phyloP scores from a whole-genome alignment of 305 asterid genomes.

The Fraxinus xanthoxyloides region DNA sequence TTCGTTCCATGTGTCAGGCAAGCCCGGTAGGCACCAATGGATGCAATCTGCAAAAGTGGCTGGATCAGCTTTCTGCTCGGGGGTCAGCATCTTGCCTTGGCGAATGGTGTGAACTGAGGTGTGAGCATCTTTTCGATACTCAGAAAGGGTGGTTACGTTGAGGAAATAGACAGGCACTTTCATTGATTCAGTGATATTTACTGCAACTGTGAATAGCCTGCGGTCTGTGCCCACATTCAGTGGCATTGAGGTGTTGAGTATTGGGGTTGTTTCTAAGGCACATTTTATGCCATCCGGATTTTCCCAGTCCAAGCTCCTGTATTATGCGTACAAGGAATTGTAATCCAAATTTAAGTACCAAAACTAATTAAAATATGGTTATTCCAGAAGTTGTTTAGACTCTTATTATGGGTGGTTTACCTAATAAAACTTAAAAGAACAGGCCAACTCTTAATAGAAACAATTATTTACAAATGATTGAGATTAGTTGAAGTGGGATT shows the following conservation, averaged over 20 bases:
- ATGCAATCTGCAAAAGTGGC: slow-evolving; percentile 80
- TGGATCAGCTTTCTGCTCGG: slow-evolving; percentile 83
- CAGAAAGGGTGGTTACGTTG: slow-evolving; percentile 81
- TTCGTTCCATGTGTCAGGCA: slow-evolving; percentile 96
- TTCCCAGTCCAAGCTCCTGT: slow-evolving; percentile 95
- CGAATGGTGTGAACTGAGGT: slow-evolving; percentile 93
- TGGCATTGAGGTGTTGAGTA: slow-evolving; percentile 72
- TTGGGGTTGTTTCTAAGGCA: slow-evolving; percentile 76
- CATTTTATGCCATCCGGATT: slow-evolving; percentile 94
- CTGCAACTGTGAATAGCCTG: slow-evolving; percentile 49
- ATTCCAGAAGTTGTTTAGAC: background rate
- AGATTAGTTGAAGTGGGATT: background rate
- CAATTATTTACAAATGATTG: background rate
- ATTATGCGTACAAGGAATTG: background rate
- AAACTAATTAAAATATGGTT: background rate
- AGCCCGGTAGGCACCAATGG: slow-evolving; percentile 97
- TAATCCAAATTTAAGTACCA: background rate
- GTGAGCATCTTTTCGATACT: slow-evolving; percentile 90
- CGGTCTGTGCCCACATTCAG: slow-evolving; percentile 77
- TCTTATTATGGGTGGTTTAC: background rate
- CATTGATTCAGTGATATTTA: slow-evolving; percentile 64
- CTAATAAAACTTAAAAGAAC: background rate
- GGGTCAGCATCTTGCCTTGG: slow-evolving; percentile 78
- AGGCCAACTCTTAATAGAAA: too few relatives aligned
- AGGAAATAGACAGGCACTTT: slow-evolving; percentile 55